Evolutionary conservation across 495 filamentous ascomycete genomes (phyloP), one percentile per base, ranked within the genome.

Genomic region (Penicillium robsamsonii): DNA sequence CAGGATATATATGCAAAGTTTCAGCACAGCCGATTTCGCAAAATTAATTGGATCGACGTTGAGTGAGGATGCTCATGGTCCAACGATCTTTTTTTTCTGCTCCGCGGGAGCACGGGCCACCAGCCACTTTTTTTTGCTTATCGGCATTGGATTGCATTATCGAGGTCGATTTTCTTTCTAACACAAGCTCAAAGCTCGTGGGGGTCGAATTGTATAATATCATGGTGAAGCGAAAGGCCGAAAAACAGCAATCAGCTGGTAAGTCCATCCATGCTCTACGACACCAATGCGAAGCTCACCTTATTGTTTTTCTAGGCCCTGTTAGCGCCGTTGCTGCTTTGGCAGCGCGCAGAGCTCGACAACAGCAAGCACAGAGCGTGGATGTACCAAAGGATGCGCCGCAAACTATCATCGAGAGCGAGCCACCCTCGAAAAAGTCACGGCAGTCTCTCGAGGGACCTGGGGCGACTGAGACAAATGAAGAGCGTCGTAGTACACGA

Each of bases 41-140:
- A 25, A 35, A 37, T 12, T n/a, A 18, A 42, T 30, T 42, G 38
- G 37, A 31, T 35, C 45, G 46, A 52, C 42, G 53, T 62, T 64
- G 52, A 57, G 54, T 56, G 42, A 55, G 46, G 40, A 56, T 55
- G 56, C 53, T 62, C 47, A 46, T 27, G 58, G 22, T 42, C 53
- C 47, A 52, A 53, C 54, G 59, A 65, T 64, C 70, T 74, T 75
- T 73, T 74, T 75, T 73, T 70, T 69, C 53, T 74, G 64, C 70
- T 76, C 74, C 70, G 72, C 74, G 69, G 62, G 68, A 63, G 74
- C 74, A 77, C 74, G 65, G 74, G 70, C 74, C 74, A 75, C 64
- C 55, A 24, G 61, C 58, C 64, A 66, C 65, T 63, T 65, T 71
- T 69, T 65, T 69, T 67, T 64, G 60, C 66, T 69, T 69, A 69